Evolutionary conservation across 805 yeast species (phyloP).

Genomic region (Starmerella vitae): DNA sequence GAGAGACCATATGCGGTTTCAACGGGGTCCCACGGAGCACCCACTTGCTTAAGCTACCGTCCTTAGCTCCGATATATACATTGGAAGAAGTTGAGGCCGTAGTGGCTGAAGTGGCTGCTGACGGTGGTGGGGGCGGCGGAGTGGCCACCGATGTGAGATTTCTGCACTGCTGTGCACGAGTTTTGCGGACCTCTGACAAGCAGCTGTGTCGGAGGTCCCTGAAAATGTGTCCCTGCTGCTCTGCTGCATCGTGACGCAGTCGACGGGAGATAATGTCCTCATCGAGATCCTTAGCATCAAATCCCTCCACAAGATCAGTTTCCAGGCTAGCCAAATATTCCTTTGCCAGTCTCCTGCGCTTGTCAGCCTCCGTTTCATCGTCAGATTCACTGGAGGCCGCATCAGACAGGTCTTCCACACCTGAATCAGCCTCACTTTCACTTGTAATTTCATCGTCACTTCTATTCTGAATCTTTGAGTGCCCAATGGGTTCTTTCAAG

Average conservation of each 20-base stretch:
- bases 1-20: not conserved
- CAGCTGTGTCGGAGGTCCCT: slow-evolving; percentile 19
- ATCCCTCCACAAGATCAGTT: slow-evolving; percentile 35
- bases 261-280: slow-evolving; percentile 71
- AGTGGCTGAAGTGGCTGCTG: too few species aligned
- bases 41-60: slow-evolving; percentile 69
- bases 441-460: slow-evolving; percentile 20
- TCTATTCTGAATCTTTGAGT: too few species aligned
- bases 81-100: slow-evolving; percentile 58
- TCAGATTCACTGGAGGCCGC: slow-evolving; percentile 52
- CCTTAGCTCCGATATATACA: slow-evolving; percentile 47
- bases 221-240: slow-evolving; percentile 71
- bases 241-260: slow-evolving; percentile 78
- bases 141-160: slow-evolving; percentile 34
- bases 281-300: slow-evolving; percentile 86
- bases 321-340: slow-evolving; percentile 75
- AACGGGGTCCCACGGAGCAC: slow-evolving; percentile 31
- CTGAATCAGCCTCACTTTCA: slow-evolving; percentile 15
- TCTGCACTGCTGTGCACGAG: slow-evolving; percentile 9
- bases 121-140: too few species aligned
- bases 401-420: slow-evolving; percentile 24
- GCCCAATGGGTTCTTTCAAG: too few species aligned
- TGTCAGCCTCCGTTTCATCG: slow-evolving; percentile 78
- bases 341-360: slow-evolving; percentile 84
- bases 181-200: slow-evolving; percentile 21